Base-by-base conservation (phyloP, 2,329 filamentous ascomycete species). In the Ascochyta lentis region DNA sequence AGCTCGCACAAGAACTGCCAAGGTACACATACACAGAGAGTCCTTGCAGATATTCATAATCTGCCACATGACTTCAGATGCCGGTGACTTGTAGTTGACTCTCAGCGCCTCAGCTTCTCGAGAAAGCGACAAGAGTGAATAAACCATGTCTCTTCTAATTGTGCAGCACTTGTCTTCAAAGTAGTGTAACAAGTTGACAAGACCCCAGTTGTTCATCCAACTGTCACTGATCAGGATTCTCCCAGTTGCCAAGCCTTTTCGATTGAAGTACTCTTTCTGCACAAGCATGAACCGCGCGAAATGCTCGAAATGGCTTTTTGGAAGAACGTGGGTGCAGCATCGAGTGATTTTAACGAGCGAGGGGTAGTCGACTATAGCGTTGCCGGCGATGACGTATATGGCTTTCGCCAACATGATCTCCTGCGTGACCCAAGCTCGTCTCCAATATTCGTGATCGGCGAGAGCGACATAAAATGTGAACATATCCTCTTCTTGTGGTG, bases 371-470 rank as follows among this genome's bases (percentile, higher is more conserved):
- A 44, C 16, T 34, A 35, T 45, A 8, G 42, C 31, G 8, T 31
- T 39, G 15, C 47, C 39, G 6, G 31, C 40, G 12, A 27, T 23
- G 13, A 39, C 8, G 12, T 22, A 44, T 6, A 51, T 31, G 12
- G 39, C 23, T 31, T 51, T 44, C 10, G 48, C 48, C 16, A 38
- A 39, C 31, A 38, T 31, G 31, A 51, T 51, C 33, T 51, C 48
- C 16, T 40, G 35, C 3, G 16, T 48, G 16, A 31, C 26, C 45
- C 35, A 40, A 6, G 45, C 35, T 7, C 26, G 26, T 10, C 35
- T 40, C 35, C 16, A 24, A 33, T 33, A 40, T 40, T 10, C 35
- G 15, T 48, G 26, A 23, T 39, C 45, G 10, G 16, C 35, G 26
- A 48, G 23, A n/a, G n/a, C 24, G 5, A 38, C n/a, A 31, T 39